Conservation (phyloP, 176 grass and related monocot genomes). For the Paspalum notatum region DNA sequence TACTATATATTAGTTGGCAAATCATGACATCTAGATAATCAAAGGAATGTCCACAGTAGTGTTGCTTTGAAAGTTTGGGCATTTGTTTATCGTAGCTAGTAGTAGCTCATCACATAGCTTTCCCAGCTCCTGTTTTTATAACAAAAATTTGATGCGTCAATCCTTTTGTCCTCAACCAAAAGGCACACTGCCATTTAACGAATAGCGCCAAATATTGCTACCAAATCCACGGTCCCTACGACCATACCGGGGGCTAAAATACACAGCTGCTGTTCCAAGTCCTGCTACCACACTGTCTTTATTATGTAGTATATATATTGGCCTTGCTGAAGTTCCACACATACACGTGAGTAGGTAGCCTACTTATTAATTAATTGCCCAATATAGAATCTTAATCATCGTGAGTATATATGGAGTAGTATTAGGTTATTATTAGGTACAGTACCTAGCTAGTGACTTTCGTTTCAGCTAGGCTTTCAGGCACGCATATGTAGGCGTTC, state of each 20-base stretch:
- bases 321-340: neutral
- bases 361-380: too few relatives aligned
- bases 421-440: too few relatives aligned
- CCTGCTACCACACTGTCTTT: neutral
- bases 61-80: neutral
- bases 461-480: too few relatives aligned
- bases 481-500: too few relatives aligned
- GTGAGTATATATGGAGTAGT: too few relatives aligned
- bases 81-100: neutral
- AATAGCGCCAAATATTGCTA: neutral
- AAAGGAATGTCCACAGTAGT: neutral
- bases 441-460: too few relatives aligned
- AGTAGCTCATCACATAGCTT: neutral
- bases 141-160: neutral
- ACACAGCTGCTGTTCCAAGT: neutral
- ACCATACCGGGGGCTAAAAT: slow-evolving; percentile 8
- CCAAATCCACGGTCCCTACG: neutral
- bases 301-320: too few relatives aligned
- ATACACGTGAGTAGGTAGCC: neutral
- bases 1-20: neutral
- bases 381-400: too few relatives aligned
- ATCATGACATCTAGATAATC: neutral
- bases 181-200: neutral
- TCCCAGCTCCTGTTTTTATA: neutral
- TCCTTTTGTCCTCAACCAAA: neutral